Base-by-base conservation (phyloP, 1,284 basidiomycete genomes). In the Microstroma glucosiphilum region DNA sequence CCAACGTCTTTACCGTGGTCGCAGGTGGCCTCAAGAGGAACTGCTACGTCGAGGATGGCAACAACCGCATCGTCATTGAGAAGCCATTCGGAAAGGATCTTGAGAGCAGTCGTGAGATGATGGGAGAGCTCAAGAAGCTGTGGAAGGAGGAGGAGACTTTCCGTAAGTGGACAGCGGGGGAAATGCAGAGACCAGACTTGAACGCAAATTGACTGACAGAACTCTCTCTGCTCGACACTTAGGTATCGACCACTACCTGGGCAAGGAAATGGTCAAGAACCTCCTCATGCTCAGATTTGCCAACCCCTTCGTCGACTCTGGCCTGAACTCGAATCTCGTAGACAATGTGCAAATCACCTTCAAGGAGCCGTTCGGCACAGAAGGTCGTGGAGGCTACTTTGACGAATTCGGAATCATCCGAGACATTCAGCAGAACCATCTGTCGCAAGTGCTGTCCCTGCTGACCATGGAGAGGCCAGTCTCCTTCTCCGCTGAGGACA, bases 321-420 rank as follows among this genome's bases (percentile, higher is more conserved):
- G 72, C 56, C 69, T 80, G 58, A 79, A 79, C 72, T 73, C 73
- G 60, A 67, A 74, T 60, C 67, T 76, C n/a, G 78, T 80, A 30
- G 76, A 76, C 61, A 77, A 78, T 42, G 75, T 80, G 15, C 72
- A 78, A 63, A 80, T 80, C 68, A 79, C 79, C 41, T 78, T 80
- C 69, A 80, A 79, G 69, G 80, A 80, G 68, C 74, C 74, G 1
- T 80, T 80, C 60, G 80, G 80, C 40, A 80, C 79, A 46, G 80
- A 80, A 61, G 80, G 80, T 19, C 73, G 80, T 46, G 80, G 78
- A 41, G 79, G 80, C 54, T 80, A 80, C 73, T 80, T 80, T 72
- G 80, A 80, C 67, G 77, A 80, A 57, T 80, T 80, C 58, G 80
- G 80, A 37, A 80, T 80, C 64, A 78, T 80, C 55, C 71, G 80